A percentile compares a stretch with the other conserved stretches of the same genome.
Evolutionary conservation across 202 grass and related monocot genomes (phyloP).

Genomic region (Schoenoplectus tabernaemontani): DNA sequence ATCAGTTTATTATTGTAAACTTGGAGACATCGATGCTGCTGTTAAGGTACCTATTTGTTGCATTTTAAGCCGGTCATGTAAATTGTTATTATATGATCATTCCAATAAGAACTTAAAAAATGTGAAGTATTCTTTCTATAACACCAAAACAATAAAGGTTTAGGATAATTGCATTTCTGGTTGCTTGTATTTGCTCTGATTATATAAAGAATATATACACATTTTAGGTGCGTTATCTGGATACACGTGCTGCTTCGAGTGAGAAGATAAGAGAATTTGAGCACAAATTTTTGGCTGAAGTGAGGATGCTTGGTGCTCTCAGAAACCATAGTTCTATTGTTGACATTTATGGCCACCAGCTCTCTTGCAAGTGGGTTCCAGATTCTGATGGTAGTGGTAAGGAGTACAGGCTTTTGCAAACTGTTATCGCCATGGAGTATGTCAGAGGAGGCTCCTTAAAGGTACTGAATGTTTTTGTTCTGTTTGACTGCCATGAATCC

Average conservation of each 20-base stretch:
- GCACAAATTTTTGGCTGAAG: conserved; percentile 77
- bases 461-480: conserved; percentile 30
- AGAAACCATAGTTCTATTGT: conserved; percentile 85
- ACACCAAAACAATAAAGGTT: not conserved
- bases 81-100: not conserved
- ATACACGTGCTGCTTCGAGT: conserved; percentile 39
- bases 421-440: conserved; percentile 85
- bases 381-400: conserved; percentile 38
- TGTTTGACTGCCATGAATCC: not conserved
- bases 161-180: not conserved
- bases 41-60: conserved; percentile 55
- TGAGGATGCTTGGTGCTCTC: conserved; percentile 79
- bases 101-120: not conserved
- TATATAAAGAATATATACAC: not conserved
- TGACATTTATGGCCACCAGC: conserved; percentile 84
- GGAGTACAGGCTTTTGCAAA: conserved; percentile 72
- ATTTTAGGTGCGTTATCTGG: conserved; percentile 57
- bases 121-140: not conserved
- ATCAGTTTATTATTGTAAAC: conserved; percentile 70
- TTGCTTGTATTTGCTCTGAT: not conserved
- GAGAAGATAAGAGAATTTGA: conserved; percentile 77
- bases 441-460: conserved; percentile 89
- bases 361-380: conserved; percentile 88
- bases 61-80: conserved; percentile 8
- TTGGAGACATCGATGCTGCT: conserved; percentile 69